Evolutionary conservation across 208 protist species (phyloP), one percentile per base, ranked within the genome.

Genomic region (Vickermania spadyakhi): DNA sequence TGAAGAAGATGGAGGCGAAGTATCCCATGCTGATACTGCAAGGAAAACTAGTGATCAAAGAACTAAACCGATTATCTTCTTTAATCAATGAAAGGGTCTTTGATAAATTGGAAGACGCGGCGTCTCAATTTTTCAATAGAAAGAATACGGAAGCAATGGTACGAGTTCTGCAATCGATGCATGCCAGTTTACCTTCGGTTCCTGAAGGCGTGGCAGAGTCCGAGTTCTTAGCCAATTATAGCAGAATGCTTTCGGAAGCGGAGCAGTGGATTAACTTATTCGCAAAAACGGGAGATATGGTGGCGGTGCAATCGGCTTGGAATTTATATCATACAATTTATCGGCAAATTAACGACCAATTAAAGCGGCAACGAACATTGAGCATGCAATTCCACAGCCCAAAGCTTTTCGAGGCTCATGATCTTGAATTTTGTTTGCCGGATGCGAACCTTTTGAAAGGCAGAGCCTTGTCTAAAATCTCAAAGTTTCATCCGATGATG

Each of bases 1-100:
- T 96, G 49, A 66, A 68, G 28, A 86, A 83, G 68, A 28, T 96
- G 58, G 65, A 86, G 60, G 66, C 56, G 21, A 71, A 76, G 29
- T 91, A 76, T 59, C 85, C 85, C 7, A 56, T 82, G 18, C 72
- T 94, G 36, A 84, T 94, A 42, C 36, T 97, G 60, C 95, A 99
- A 68, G 97, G 97, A 0, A 49, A 80, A 50, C 66, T 99, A 31
- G 89, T 99, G 42, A 88, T 80, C 57, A 75, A 94, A 41, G 98
- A 99, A 67, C 81, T 99, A 2, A 96, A 99, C 31, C 91, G 97
- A 22, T 86, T 98, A 28, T 97, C 98, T 5, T 97, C 98, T 56
- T 78, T 99, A 29, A 94, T 97, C 77, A 78, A 89, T 55, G 93
- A 98, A 64, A 74, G 92, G 70, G 97, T 92, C 91, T 91, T 96